A percentile compares a stretch with the other conserved stretches of the same genome.
Conservation (phyloP, 2,329 filamentous ascomycete species). For the Alternaria sp. region DNA sequence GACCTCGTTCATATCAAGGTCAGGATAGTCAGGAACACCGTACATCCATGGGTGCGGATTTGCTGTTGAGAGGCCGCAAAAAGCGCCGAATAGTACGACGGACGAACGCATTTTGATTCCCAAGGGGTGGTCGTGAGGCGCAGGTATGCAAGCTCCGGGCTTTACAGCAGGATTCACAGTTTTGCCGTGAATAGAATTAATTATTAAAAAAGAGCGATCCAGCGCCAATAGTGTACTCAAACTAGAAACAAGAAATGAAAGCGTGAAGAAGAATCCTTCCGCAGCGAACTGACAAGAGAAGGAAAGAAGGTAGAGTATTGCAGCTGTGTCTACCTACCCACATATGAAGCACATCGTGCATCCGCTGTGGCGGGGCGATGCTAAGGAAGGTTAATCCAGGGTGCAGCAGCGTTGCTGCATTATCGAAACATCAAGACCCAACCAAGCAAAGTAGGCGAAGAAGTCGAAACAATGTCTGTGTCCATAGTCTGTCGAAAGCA, state of each 20-base stretch:
- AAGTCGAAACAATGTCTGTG: slow-evolving; percentile 25
- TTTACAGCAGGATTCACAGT: not conserved
- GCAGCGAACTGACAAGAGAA: slow-evolving; percentile 2
- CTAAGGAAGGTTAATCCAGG: slow-evolving; percentile 22
- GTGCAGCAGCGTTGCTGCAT: slow-evolving; percentile 33
- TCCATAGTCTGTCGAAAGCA: not conserved
- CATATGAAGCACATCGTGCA: slow-evolving; percentile 6
- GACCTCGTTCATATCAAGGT: slow-evolving; percentile 38
- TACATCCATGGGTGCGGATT: slow-evolving; percentile 45
- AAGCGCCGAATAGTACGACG: slow-evolving; percentile 30
- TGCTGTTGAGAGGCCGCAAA: slow-evolving; percentile 31
- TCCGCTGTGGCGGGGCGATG: slow-evolving; percentile 12
- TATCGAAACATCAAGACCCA: slow-evolving; percentile 26
- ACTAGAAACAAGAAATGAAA: slow-evolving; percentile 4
- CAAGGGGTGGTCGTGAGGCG: not conserved
- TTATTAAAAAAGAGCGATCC: slow-evolving; percentile 31
- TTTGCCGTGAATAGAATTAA: slow-evolving; percentile 5
- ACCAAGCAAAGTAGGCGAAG: slow-evolving; percentile 16
- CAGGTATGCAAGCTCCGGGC: not conserved
- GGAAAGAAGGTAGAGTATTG: slow-evolving; percentile 12
- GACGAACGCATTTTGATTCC: slow-evolving; percentile 31
- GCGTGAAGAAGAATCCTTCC: not conserved
- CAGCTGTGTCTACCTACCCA: not conserved
- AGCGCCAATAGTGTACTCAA: slow-evolving; percentile 22
- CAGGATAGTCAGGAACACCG: slow-evolving; percentile 42